A percentile compares a stretch with the other conserved stretches of the same genome.
Evolutionary conservation across 495 filamentous ascomycete genomes (phyloP).

Genomic region (Apiosordaria backusii): DNA sequence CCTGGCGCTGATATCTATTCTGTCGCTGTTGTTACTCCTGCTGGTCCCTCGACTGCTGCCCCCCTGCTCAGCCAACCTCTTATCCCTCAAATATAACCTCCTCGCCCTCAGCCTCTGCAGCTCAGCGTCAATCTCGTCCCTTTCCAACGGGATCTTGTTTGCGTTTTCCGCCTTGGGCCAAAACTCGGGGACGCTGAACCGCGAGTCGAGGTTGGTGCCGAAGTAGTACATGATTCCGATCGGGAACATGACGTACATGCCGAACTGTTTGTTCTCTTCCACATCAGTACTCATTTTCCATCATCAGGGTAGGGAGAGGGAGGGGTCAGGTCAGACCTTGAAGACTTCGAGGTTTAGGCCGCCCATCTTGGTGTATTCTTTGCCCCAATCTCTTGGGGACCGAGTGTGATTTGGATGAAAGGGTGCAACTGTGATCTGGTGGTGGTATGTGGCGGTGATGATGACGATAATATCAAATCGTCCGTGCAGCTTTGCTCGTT

Average conservation of each 20-base stretch:
- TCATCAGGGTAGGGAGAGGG: no score
- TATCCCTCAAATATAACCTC: slow-evolving; percentile 57
- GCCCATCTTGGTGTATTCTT: slow-evolving; percentile 49
- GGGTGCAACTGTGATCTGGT: background rate
- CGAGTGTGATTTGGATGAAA: background rate
- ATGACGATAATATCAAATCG: no score
- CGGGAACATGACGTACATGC: slow-evolving; percentile 97
- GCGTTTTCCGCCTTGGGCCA: slow-evolving; percentile 86
- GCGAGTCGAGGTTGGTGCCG: slow-evolving; percentile 92
- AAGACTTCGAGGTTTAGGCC: slow-evolving; percentile 93
- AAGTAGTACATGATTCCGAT: slow-evolving; percentile 99
- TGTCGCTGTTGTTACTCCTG: slow-evolving; percentile 9
- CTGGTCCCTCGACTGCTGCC: slow-evolving; percentile 24
- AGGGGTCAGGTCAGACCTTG: slow-evolving; percentile 51
- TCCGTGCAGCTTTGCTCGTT: no score
- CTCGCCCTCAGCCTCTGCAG: slow-evolving; percentile 64
- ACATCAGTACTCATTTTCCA: background rate
- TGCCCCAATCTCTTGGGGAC: no score
- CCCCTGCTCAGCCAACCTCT: slow-evolving; percentile 54
- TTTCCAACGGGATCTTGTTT: slow-evolving; percentile 83
- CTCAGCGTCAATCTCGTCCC: slow-evolving; percentile 80
- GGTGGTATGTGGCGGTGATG: no score
- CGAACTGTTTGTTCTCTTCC: slow-evolving; percentile 58
- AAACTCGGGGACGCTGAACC: slow-evolving; percentile 84
- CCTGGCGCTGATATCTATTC: slow-evolving; percentile 31